These are phyloP conservation scores for Cucurbita pepo DNA, from an alignment of 306 rosid species.

Conservation along the genomic window DNA sequence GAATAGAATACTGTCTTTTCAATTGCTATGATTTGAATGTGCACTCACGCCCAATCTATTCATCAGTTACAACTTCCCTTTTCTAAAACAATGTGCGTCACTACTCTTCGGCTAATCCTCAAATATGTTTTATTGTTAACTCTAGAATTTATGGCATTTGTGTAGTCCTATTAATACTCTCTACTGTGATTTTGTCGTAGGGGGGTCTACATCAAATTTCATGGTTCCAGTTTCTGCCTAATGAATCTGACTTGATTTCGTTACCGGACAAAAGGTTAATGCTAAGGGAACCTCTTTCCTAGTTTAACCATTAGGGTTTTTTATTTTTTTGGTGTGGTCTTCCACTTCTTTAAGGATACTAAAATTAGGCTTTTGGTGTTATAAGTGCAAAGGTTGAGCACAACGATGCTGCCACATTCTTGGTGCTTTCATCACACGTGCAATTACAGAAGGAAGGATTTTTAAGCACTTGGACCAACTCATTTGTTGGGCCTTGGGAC, in stretches of 20 bases:
- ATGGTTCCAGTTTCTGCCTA: conserved; percentile 93
- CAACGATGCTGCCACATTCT: conserved; percentile 70
- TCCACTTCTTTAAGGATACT: conserved; percentile 3
- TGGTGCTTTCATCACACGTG: conserved; percentile 74
- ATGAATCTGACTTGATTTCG: conserved; percentile 64
- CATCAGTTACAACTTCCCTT: neutral
- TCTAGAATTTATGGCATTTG: neutral
- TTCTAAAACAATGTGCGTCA: neutral
- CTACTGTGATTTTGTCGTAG: conserved; percentile 22
- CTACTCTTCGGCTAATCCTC: neutral
- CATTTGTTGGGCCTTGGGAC: conserved; percentile 99
- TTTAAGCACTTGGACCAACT: conserved; percentile 87
- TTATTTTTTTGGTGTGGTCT: neutral
- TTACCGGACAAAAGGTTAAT: conserved; percentile 66
- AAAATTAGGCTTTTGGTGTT: conserved; percentile 2
- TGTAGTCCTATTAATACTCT: neutral
- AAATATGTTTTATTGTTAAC: neutral
- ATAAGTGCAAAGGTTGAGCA: conserved; percentile 56
- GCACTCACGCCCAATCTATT: neutral
- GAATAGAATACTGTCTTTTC: neutral
- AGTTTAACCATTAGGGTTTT: neutral
- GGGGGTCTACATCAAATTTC: conserved; percentile 78
- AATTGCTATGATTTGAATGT: neutral
- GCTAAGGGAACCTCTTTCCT: neutral
- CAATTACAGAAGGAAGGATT: conserved; percentile 86